phyloP scores from a whole-genome alignment of 805 yeast genomes.

The Kuraishia hungarica region DNA sequence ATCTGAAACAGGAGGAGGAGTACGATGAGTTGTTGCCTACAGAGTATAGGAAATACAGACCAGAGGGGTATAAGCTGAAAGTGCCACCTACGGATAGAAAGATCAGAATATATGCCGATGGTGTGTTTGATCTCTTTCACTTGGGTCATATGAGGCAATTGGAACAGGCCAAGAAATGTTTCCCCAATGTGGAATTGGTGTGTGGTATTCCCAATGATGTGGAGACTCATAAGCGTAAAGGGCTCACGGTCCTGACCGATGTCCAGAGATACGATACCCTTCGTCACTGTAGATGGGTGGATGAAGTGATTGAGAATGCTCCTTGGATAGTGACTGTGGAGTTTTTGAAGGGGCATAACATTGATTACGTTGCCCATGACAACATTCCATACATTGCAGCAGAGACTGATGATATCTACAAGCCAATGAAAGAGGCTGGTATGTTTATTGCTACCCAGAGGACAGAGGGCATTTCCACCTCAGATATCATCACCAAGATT shows the following conservation, averaged over 20 bases:
- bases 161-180: constrained; percentile 92
- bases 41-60: constrained; percentile 68
- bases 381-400: constrained; percentile 89
- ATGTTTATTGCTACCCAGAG: constrained; percentile 92
- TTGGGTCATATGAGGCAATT: constrained; percentile 96
- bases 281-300: constrained; percentile 94
- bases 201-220: constrained; percentile 89
- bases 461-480: constrained; percentile 93
- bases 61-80: constrained; percentile 69
- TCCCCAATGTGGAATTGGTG: constrained; percentile 75
- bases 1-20: constrained; percentile 14
- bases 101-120: constrained; percentile 94
- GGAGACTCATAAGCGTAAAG: constrained; percentile 88
- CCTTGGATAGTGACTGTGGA: constrained; percentile 93
- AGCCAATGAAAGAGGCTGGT: constrained; percentile 85
- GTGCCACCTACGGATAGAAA: constrained; percentile 82
- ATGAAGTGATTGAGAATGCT: constrained; percentile 88
- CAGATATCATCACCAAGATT: constrained; percentile 91
- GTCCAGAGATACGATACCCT: constrained; percentile 86
- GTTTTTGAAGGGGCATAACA: constrained; percentile 67
- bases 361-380: constrained; percentile 97
- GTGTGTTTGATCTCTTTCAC: constrained; percentile 94
- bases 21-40: constrained; percentile 61
- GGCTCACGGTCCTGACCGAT: constrained; percentile 85
- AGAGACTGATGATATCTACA: constrained; percentile 88